Base-by-base conservation (phyloP, 768 basidiomycete species). In the Austroboletus eburneus region DNA sequence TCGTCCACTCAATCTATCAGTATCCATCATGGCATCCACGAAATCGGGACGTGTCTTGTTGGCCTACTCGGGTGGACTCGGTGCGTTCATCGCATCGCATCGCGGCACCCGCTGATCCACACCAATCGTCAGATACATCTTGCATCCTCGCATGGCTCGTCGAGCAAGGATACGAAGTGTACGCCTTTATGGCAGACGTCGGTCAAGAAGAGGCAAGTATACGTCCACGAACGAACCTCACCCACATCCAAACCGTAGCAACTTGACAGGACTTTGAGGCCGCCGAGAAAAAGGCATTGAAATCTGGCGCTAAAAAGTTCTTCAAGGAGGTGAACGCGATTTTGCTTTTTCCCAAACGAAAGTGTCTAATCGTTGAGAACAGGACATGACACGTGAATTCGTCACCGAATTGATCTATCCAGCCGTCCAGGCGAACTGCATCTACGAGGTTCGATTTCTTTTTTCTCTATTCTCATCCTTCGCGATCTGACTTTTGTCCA, bases 121-220 rank as follows among this genome's bases (percentile, higher is more conserved):
- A 22, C 6, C 42, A n/a, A 43, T 43, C 51, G 32, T n/a, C 24
- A 61, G 96, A 99, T 70, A 99, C 96, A 18, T 97, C 95, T 30
- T 98, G 95, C 72, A 99, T 99, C 72, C 85, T 98, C 58, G 91
- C 91, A 43, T 99, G 95, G 95, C 76, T 99, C 70, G 92, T 98
- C 69, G 96, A 99, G 67, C 78, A 97, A 67, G 93, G 91, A 48
- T 99, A 98, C 71, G 90, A 98, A 63, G 95, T 97, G 54, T 82
- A 87, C 57, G 91, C 93, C 20, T 98, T 94, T 79, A 93, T 95
- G 89, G 91, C 91, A 12, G 90, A 94, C 71, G 87, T 95, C 46
- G 91, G 90, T 12, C 90, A 92, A 58, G 90, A 92, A 68, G 90
- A 92, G 75, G 89, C 83, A 43, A 24, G 69, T 54, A 5, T 10